phyloP scores from a whole-genome alignment of 495 filamentous ascomycete genomes.

The Penicillium tannophilum region DNA sequence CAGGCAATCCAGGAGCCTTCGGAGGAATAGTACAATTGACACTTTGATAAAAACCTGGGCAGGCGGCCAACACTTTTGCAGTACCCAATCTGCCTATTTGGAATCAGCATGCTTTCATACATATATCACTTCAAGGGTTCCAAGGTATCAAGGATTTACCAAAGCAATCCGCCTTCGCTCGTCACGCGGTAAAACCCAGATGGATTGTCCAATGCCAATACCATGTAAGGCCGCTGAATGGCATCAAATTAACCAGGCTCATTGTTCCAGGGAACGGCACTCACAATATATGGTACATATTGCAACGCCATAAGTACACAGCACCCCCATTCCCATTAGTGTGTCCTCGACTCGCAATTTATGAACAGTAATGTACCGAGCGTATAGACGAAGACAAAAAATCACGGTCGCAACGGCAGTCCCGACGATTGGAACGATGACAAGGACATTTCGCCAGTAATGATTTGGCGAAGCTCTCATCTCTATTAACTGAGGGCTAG shows the following conservation, averaged over 20 bases:
- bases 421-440: constrained; percentile 20
- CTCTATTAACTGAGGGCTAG: background rate
- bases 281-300: constrained; percentile 22
- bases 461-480: background rate
- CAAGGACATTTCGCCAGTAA: constrained; percentile 21
- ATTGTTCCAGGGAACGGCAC: background rate
- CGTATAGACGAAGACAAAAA: constrained; percentile 23
- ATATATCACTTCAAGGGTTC: too few relatives aligned
- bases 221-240: constrained; percentile 9
- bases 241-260: background rate
- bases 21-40: constrained; percentile 40
- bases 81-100: constrained; percentile 26
- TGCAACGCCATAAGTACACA: constrained; percentile 23
- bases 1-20: constrained; percentile 25
- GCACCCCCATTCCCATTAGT: constrained; percentile 25
- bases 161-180: constrained; percentile 13
- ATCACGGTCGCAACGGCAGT: constrained; percentile 22
- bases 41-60: constrained; percentile 37
- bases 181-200: constrained; percentile 10
- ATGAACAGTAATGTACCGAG: constrained; percentile 9
- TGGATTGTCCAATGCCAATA: constrained; percentile 9
- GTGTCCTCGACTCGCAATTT: constrained; percentile 19
- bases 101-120: constrained; percentile 2
- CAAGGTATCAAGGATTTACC: constrained; percentile 2
- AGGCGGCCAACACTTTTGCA: constrained; percentile 28